Base-by-base conservation (phyloP, 495 filamentous ascomycete species). In the Chaetomium fimeti region DNA sequence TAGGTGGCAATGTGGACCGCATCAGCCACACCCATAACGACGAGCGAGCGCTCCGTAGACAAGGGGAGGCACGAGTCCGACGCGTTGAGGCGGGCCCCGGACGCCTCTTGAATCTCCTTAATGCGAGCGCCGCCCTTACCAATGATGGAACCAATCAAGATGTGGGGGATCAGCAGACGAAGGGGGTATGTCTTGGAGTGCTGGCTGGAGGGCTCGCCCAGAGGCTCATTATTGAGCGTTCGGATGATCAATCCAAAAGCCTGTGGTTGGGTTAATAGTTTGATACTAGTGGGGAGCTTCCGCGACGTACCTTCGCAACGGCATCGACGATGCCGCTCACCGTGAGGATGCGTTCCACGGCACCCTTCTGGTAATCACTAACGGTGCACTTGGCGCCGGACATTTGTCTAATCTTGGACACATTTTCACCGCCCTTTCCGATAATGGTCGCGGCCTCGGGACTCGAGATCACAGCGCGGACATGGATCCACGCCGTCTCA, bases 1-100 rank as follows among this genome's bases (percentile, higher is more conserved):
- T 98, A 98, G 28, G 93, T 95, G 28, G 94, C 94, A 73, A 98
- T 98, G 76, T 98, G 94, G 54, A 98, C 94, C 45, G 94, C 93
- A 79, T 94, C 91, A 57, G 91, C 91, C 49, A 94, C 91, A 70
- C 91, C 91, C 73, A 92, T 88, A 53, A 94, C 90, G 59, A 97
- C 92, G n/a, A 98, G 86, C 18, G 95, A 98, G 52, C 94, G 89
- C 79, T 98, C 94, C 48, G 90, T 94, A 12, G 94, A 98, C 47
- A 97, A 79, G 24, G 94, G 94, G 47, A 98, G 85, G 72, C 92
- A 96, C 3, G 91, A 87, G 69, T 97, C 94, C 2, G 94, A 98
- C 40, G 95, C 94, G 75, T 98, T 98, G 25, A 98, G 88, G 61
- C 95, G 89, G 52, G 94, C 93, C 54, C 95, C 94, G 5, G 94